Evolutionary conservation across 306 rosid species (phyloP).

Genomic region (Abrus pulchellus): DNA sequence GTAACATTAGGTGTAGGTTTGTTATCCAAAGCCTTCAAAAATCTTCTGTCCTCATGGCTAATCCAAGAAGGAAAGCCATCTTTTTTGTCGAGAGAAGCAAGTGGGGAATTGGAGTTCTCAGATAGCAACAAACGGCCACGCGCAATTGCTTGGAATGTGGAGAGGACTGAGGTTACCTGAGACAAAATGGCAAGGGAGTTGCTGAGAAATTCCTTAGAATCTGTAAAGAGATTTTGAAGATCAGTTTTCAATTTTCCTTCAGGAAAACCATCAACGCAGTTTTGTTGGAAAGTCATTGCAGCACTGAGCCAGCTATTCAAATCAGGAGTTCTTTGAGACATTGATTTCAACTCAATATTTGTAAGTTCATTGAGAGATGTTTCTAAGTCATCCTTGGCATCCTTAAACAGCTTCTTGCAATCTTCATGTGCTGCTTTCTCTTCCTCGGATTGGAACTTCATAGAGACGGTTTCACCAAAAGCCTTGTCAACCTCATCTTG

Average conservation of each 20-base stretch:
- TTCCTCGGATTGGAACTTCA: slow-evolving; percentile 50
- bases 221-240: slow-evolving; percentile 47
- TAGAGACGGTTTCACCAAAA: slow-evolving; percentile 26
- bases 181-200: slow-evolving; percentile 77
- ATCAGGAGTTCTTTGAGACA: slow-evolving; percentile 50
- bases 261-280: slow-evolving; percentile 82
- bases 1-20: slow-evolving; percentile 78
- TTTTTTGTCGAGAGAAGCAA: slow-evolving; percentile 36
- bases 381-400: slow-evolving; percentile 66
- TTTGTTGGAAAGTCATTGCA: slow-evolving; percentile 75
- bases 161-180: slow-evolving; percentile 49
- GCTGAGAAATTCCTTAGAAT: slow-evolving; percentile 68
- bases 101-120: background rate
- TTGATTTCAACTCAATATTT: background rate
- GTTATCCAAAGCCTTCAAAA: slow-evolving; percentile 61
- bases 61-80: slow-evolving; percentile 77
- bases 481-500: slow-evolving; percentile 59
- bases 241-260: slow-evolving; percentile 64
- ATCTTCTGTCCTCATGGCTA: slow-evolving; percentile 58
- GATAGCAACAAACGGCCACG: slow-evolving; percentile 52
- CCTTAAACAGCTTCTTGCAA: slow-evolving; percentile 60
- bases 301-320: slow-evolving; percentile 89
- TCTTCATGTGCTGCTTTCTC: slow-evolving; percentile 79
- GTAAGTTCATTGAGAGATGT: slow-evolving; percentile 44
- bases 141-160: slow-evolving; percentile 36